Evolutionary conservation across 1,284 basidiomycete species (phyloP), one percentile per base, ranked within the genome.

Genomic region (Leccinum pallidistipes): DNA sequence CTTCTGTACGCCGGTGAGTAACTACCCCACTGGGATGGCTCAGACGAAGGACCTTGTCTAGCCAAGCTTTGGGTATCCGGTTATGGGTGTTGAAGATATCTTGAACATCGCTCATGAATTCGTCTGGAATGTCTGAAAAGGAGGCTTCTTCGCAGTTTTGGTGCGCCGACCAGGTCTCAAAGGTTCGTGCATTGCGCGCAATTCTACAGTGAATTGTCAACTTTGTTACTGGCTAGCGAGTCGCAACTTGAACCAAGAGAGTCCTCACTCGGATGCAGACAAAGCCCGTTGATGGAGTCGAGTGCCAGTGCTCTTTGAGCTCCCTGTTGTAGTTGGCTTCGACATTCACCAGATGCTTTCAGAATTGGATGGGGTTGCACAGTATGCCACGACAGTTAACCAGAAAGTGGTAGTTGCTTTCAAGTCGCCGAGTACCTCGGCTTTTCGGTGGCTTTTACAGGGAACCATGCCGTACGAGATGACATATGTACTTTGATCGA

Each of bases 91-190:
- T 60, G 52, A 80, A 78, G 8, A 80, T 68, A 6, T 65, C 61
- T 24, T 64, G 60, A 27, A 79, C 64, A 21, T 79, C 77, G 29
- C 54, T 59, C 60, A 67, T 71, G 47, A 75, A 65, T 16, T 71
- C 70, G 3, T 70, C 66, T 12, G 78, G 79, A 58, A 80, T 65
- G 58, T 80, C 79, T 50, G 66, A 66, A 62, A 70, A 73, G 1
- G 71, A 74, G 8, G 74, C 76, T 62, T 79, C 77, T 64, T 79
- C 77, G 62, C 77, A 76, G 56, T 73, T 69, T 61, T 80, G 78
- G 63, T 76, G 71, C 10, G 72, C 72, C 14, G 72, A 71, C 80
- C 79, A 80, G 36, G 75, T 77, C 64, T 80, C 79, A 51, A 80
- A 80, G 62, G 75, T 72, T 47, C 71, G 70, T 36, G 74, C 59